Conservation (phyloP, 1,284 basidiomycete genomes). For the Malassezia dermatis region DNA sequence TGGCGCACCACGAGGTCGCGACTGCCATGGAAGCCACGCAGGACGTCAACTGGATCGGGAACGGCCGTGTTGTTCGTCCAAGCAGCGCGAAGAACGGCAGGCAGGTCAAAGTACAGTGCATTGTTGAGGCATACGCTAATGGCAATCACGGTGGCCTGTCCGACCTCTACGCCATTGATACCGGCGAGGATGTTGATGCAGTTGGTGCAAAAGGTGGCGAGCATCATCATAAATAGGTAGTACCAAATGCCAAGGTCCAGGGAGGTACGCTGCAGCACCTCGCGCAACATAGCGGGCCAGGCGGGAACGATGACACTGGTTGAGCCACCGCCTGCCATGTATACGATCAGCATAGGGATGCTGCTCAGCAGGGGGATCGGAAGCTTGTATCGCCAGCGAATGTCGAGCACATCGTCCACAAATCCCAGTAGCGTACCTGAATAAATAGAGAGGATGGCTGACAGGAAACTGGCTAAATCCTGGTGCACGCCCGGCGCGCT, state of each 20-base stretch:
- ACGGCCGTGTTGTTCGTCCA: neutral
- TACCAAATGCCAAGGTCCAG: conserved; percentile 88
- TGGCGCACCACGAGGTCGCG: conserved; percentile 75
- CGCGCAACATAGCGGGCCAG: conserved; percentile 37
- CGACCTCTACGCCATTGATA: conserved; percentile 83
- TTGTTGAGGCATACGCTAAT: conserved; percentile 84
- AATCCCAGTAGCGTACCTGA: conserved; percentile 90
- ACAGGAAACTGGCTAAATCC: conserved; percentile 80
- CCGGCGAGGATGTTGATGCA: conserved; percentile 98
- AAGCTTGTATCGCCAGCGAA: conserved; percentile 94
- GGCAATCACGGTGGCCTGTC: conserved; percentile 85
- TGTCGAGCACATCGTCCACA: conserved; percentile 94
- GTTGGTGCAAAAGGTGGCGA: conserved; percentile 95
- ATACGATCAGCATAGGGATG: conserved; percentile 87
- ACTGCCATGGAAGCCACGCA: conserved; percentile 24
- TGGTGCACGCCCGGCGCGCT: conserved; percentile 16
- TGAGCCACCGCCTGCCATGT: conserved; percentile 83
- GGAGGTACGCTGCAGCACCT: conserved; percentile 56
- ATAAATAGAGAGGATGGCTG: conserved; percentile 76
- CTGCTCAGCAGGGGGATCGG: conserved; percentile 88
- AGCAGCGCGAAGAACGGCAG: conserved; percentile 25
- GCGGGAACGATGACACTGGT: conserved; percentile 86
- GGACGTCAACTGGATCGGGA: conserved; percentile 51
- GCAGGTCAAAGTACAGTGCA: conserved; percentile 58
- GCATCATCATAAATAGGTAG: conserved; percentile 87